Base-by-base conservation (phyloP, 805 yeast genomes). In the Torulaspora maleeae region DNA sequence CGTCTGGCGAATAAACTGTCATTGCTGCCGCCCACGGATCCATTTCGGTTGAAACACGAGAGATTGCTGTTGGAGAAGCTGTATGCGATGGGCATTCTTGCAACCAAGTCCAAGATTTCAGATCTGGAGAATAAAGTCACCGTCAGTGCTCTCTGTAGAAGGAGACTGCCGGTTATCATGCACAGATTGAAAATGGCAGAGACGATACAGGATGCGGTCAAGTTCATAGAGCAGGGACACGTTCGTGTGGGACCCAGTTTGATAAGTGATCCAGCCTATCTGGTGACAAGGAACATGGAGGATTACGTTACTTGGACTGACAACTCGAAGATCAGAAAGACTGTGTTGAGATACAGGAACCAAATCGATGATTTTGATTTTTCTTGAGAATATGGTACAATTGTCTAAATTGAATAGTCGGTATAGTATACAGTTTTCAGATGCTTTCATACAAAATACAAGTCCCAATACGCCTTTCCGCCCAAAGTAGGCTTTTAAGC, bases 221-320 rank as follows among this genome's bases (percentile, higher is more conserved):
- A 86, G 38, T 87, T 86, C 63, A 77, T 95, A 11, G 97, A 93
- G 61, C 98, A 93, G 65, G 99, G 99, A 2, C 98, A 93, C 60
- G 95, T 93, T 2, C 77, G 99, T 55, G 95, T 93, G 5, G 99
- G 99, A 0, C 98, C 98, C 10, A 85, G 88, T 61, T 83, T 95
- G 22, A 83, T 95, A 36, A 90, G 96, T 1, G 99, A 93, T 65
- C 95, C 98, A 3, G 96, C 98, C 0, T 91, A 83, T 63, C 72
- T 95, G 57, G 93, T 93, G 4, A 91, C 97, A 2, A 77, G 96
- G 62, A 87, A 80, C 57, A 76, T 93, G 85, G 99, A 93, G 64
- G 99, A 93, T 66, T 93, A 88, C 66, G 75, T 93, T 56, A 93
- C 99, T 3, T 93, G 99, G 99, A 93, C 86, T n/a, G 97, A 93